phyloP scores from a whole-genome alignment of 2,329 filamentous ascomycete species.

The Penicillium sp. region DNA sequence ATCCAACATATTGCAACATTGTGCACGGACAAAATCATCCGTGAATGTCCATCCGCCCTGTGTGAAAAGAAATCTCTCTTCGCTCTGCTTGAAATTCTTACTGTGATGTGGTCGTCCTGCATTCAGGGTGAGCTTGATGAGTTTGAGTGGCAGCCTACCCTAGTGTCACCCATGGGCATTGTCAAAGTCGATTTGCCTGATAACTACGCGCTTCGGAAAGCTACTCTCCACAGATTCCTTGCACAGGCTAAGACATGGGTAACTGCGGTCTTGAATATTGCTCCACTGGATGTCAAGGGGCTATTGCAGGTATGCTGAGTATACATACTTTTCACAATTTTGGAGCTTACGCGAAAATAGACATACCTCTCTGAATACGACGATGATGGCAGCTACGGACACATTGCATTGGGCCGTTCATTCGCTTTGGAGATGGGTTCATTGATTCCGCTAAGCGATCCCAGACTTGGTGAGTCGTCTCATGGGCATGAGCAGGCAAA shows the following conservation, averaged over 20 bases:
- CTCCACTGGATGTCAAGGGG: constrained; percentile 90
- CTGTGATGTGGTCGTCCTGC: constrained; percentile 92
- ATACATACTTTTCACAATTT: neutral
- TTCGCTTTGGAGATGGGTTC: constrained; percentile 92
- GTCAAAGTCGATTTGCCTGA: constrained; percentile 90
- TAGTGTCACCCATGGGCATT: constrained; percentile 68
- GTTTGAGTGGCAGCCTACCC: constrained; percentile 78
- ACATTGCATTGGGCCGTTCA: constrained; percentile 85
- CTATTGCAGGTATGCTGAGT: constrained; percentile 56
- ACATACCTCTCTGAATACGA: constrained; percentile 95
- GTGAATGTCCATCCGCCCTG: constrained; percentile 76
- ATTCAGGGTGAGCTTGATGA: constrained; percentile 90
- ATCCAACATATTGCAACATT: constrained; percentile 81
- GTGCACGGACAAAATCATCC: constrained; percentile 81
- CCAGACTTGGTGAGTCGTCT: constrained; percentile 56
- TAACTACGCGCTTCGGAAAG: constrained; percentile 74
- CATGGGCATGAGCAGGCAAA: neutral
- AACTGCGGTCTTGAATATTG: constrained; percentile 68
- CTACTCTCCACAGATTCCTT: constrained; percentile 72
- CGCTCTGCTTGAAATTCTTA: constrained; percentile 82
- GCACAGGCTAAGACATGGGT: constrained; percentile 77
- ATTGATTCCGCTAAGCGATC: constrained; percentile 76
- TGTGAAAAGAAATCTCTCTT: constrained; percentile 89
- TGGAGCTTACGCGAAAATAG: constrained; percentile 34
- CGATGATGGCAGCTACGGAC: constrained; percentile 83